A percentile compares a stretch with the other conserved stretches of the same genome.
Evolutionary conservation across 2,329 filamentous ascomycete species (phyloP).

Genomic region (Aspergillus glaucus): DNA sequence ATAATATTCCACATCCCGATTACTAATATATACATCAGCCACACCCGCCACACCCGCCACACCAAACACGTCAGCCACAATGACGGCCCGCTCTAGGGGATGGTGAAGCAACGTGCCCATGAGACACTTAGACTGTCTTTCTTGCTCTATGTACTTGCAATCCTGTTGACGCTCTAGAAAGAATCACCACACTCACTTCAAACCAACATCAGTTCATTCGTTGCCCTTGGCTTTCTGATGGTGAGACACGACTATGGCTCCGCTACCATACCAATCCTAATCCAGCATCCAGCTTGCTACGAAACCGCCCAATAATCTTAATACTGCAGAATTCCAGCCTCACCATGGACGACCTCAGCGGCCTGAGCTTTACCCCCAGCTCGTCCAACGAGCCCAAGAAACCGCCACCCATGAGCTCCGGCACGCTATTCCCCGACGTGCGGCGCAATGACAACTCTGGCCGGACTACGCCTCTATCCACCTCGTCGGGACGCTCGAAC

Average conservation of each 20-base stretch:
- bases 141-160: neutral
- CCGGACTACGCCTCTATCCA: slow-evolving; percentile 38
- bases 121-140: neutral
- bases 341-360: slow-evolving; percentile 44
- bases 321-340: neutral
- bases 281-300: slow-evolving; percentile 1
- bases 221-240: neutral
- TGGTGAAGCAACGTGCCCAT: neutral
- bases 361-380: slow-evolving; percentile 40
- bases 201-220: slow-evolving; percentile 4
- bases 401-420: slow-evolving; percentile 31
- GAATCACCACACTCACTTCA: neutral
- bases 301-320: neutral
- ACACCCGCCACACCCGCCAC: neutral
- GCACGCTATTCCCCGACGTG: slow-evolving; percentile 29
- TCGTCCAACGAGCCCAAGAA: slow-evolving; percentile 27
- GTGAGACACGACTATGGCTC: slow-evolving; percentile 11
- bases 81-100: slow-evolving; percentile 9
- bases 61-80: slow-evolving; percentile 6
- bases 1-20: too few relatives aligned
- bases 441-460: slow-evolving; percentile 36
- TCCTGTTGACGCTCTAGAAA: neutral
- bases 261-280: slow-evolving; percentile 14
- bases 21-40: neutral
- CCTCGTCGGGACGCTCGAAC: slow-evolving; percentile 24